Percentiles rank a stretch among this genome's conserved stretches.
These are phyloP conservation scores for Vigna reflexopilosa DNA, from an alignment of 306 rosid species.

Conservation along the genomic window DNA sequence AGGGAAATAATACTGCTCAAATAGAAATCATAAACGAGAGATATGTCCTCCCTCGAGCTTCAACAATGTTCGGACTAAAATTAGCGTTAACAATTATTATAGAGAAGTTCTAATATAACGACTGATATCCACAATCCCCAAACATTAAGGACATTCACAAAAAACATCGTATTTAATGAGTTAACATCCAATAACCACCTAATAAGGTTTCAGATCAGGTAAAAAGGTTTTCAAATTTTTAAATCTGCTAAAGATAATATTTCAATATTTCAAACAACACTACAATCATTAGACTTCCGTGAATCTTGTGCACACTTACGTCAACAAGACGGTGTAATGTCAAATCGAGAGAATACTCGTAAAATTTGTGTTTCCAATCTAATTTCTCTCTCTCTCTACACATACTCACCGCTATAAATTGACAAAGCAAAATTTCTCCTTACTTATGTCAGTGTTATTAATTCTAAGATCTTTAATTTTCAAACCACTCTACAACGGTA, in stretches of 20 bases:
- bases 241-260: background rate
- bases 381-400: background rate
- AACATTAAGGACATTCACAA: background rate
- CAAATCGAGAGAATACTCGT: background rate
- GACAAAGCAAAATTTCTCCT: slow-evolving; percentile 25
- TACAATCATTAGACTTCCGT: background rate
- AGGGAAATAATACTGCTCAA: background rate
- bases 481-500: background rate
- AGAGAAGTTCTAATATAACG: background rate
- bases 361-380: slow-evolving; percentile 30
- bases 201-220: background rate
- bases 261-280: slow-evolving; percentile 11
- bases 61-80: background rate
- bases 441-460: slow-evolving; percentile 18
- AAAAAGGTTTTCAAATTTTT: background rate
- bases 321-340: background rate
- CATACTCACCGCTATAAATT: background rate
- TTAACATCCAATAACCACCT: background rate
- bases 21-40: slow-evolving; percentile 8
- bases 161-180: background rate
- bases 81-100: background rate
- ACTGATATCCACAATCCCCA: background rate
- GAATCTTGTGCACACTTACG: background rate
- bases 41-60: background rate
- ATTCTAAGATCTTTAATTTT: slow-evolving; percentile 25